phyloP scores from a whole-genome alignment of 306 rosid genomes.

The Mimosa bimucronata region DNA sequence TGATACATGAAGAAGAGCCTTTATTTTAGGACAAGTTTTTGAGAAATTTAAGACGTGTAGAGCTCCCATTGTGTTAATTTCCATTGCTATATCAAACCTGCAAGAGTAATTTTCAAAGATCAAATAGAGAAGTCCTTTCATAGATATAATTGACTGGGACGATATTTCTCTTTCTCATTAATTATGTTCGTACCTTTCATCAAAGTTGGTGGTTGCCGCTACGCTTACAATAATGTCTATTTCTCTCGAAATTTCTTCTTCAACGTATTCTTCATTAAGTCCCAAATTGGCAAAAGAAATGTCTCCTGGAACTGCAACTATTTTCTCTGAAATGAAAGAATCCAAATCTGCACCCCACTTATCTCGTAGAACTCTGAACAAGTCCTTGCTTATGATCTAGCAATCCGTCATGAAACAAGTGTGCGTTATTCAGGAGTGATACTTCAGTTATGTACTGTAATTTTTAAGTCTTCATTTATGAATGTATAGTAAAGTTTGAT shows the following conservation, averaged over 20 bases:
- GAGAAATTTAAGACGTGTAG: constrained; percentile 46
- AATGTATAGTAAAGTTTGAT: too few species aligned
- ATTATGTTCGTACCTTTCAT: neutral
- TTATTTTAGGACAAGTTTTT: constrained; percentile 34
- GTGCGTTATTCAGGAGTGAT: too few species aligned
- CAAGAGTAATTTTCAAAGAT: neutral
- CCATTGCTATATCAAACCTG: constrained; percentile 50
- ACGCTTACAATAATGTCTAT: neutral
- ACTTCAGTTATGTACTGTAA: too few species aligned
- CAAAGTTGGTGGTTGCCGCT: neutral
- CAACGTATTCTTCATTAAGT: neutral
- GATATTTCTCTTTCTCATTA: neutral
- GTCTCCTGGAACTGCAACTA: constrained; percentile 34
- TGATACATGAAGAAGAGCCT: constrained; percentile 46
- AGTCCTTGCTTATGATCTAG: constrained; percentile 47
- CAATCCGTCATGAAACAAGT: too few species aligned
- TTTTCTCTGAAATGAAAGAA: constrained; percentile 46
- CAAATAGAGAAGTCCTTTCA: neutral
- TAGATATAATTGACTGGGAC: neutral
- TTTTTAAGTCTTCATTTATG: too few species aligned
- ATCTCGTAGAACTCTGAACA: constrained; percentile 49
- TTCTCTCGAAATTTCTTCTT: neutral
- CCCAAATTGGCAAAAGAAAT: constrained; percentile 35
- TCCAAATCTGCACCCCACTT: constrained; percentile 39
- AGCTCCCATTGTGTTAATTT: constrained; percentile 46